Base-by-base conservation (phyloP, 2,329 filamentous ascomycete genomes). In the Cercospora sp. region DNA sequence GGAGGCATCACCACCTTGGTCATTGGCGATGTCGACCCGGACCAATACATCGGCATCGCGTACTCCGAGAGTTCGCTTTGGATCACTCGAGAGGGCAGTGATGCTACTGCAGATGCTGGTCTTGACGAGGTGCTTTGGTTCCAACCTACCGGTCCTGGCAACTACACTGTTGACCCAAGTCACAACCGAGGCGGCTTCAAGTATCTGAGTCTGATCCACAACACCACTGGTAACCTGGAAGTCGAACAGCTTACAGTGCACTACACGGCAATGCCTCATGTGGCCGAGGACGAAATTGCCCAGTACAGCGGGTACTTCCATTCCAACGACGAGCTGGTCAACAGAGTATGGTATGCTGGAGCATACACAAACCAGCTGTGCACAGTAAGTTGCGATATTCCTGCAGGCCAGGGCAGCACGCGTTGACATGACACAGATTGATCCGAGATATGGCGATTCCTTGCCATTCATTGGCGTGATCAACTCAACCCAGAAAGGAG, bases 181-280 rank as follows among this genome's bases (percentile, higher is more conserved):
- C 79, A 81, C 57, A 76, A 85, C 61, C 80, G 85, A 12, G 85
- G 85, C 8, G 84, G 83, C 1, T 87, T 87, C 72, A 80, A 84
- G 20, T 87, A 87, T 68, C 73, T 87, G 71, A 86, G 82, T 1
- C 74, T 84, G 45, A 69, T 82, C 3, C 79, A 79, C 8, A 76
- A 76, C 4, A 76, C 78, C 6, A 73, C 73, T n/a, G 76, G 78
- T 1, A 79, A 78, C 5, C 72, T 85, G 1, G 71, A 76, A 1
- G 71, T 85, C 10, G 73, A 78, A 0, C 75, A 80, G 60, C 72
- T 85, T 8, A 75, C 72, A 30, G 77, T 84, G 1, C 73, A 84
- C 40, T 85, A 80, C 70, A 85, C 83, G 1, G 77, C 83, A 6
- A 79, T 81, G 78, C 81, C 81, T 0, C 80, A 82, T 65, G 80